phyloP scores from a whole-genome alignment of 176 grass and related monocot species.

The Carex scoparia region DNA sequence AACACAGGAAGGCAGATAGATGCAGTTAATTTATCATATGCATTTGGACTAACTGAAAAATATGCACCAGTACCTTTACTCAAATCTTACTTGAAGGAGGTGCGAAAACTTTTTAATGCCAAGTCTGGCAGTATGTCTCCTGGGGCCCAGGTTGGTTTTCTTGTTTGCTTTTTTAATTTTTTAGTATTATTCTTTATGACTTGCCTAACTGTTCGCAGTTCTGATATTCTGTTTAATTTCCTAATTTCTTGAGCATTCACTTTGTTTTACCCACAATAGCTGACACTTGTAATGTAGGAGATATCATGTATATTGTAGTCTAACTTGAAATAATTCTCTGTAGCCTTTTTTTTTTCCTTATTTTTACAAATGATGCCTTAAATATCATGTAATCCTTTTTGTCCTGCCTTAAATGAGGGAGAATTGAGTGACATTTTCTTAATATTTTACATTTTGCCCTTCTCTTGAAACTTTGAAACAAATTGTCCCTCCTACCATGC shows the following conservation, averaged over 20 bases:
- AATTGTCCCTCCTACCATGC: not conserved
- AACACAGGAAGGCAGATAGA: slow-evolving; percentile 73
- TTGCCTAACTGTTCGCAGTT: not conserved
- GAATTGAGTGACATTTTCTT: not conserved
- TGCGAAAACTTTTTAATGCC: slow-evolving; percentile 43
- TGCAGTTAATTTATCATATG: slow-evolving; percentile 72
- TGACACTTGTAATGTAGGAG: not conserved
- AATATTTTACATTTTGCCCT: not conserved
- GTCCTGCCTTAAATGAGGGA: not conserved
- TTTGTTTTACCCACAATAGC: not conserved
- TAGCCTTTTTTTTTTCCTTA: not conserved
- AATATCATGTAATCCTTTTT: not conserved
- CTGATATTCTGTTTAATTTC: not conserved
- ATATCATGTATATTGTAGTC: not conserved
- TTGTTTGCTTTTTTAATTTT: slow-evolving; percentile 6
- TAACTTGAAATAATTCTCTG: not conserved
- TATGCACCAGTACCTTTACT: slow-evolving; percentile 71
- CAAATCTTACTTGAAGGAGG: slow-evolving; percentile 77
- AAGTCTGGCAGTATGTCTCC: slow-evolving; percentile 66
- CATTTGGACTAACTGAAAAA: slow-evolving; percentile 66
- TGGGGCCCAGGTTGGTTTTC: slow-evolving; percentile 56
- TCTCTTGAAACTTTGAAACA: not conserved
- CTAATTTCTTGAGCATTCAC: not conserved
- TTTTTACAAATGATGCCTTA: not conserved
- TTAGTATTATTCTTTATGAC: not conserved